Evolutionary conservation across 352 stramenopile genomes (phyloP), one percentile per base, ranked within the genome.

Genomic region (Pythium biforme): DNA sequence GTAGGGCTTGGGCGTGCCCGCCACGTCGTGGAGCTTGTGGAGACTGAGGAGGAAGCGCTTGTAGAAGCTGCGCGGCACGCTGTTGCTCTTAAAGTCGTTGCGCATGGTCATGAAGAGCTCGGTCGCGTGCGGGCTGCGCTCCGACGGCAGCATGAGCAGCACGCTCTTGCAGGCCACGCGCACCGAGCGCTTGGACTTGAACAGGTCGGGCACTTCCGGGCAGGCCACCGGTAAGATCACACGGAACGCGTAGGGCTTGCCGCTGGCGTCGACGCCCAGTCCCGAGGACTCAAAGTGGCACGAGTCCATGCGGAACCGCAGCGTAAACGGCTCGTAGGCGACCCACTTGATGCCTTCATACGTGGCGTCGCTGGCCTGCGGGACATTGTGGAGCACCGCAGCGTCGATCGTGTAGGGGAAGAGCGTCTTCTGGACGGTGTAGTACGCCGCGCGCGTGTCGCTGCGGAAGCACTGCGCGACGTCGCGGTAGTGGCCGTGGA

Each of bases 21-120:
- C 14, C 22, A 55, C 17, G 55, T 53, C 37, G 40, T 46, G 27
- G 29, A 69, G 25, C 15, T 48, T 29, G 54, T 62, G 55, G 7
- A 69, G 50, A 45, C 27, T 63, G 15, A 50, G 41, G 31, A 69
- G 55, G 41, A 55, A 69, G 27, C 62, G 54, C 40, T 62, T 63
- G 46, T 59, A 64, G 23, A 64, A 47, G 22, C 54, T 64, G 29
- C 62, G 62, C 43, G 62, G 62, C 37, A 69, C 62, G 40, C 19
- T 15, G 55, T 69, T 69, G 62, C 55, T 53, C 22, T 53, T 52
- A 27, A 53, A 61, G 14, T 61, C 43, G 41, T 59, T 64, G 5
- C 53, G 20, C 62, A 69, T 69, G 31, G 62, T 64, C 54, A 69
- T 59, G 51, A 69, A 69, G 31, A 69, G 37, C 55, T 69, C 62